These are phyloP conservation scores for Xerocomus brunneocitrinus DNA, from an alignment of 768 basidiomycete genomes.

Conservation along the genomic window DNA sequence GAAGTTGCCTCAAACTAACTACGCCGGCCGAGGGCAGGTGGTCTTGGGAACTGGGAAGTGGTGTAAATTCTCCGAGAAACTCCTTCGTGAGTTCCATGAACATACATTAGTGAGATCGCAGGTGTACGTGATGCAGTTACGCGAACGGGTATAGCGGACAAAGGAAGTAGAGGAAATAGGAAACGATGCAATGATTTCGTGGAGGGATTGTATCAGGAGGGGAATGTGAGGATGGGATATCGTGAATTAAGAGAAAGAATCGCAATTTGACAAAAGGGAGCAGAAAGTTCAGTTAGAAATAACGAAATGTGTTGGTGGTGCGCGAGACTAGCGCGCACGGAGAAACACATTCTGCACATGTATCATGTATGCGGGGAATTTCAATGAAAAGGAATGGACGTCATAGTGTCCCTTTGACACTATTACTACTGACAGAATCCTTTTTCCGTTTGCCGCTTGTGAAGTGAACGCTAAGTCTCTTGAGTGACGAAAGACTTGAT, in stretches of 20 bases:
- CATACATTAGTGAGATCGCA: slow-evolving; percentile 31
- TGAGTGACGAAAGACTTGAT: slow-evolving; percentile 51
- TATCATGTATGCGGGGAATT: slow-evolving; percentile 11
- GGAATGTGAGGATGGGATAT: slow-evolving; percentile 14
- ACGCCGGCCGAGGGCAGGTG: neutral
- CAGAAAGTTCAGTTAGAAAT: slow-evolving; percentile 5
- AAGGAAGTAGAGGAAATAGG: neutral
- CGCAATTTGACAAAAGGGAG: slow-evolving; percentile 9
- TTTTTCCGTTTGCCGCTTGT: slow-evolving; percentile 47
- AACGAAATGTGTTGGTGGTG: slow-evolving; percentile 7
- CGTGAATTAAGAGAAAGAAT: slow-evolving; percentile 8
- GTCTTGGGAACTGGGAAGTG: neutral
- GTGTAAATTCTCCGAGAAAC: slow-evolving; percentile 15
- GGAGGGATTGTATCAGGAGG: slow-evolving; percentile 14
- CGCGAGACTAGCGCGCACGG: slow-evolving; percentile 16
- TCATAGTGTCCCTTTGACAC: slow-evolving; percentile 38
- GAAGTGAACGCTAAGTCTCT: slow-evolving; percentile 44
- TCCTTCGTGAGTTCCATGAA: slow-evolving; percentile 6
- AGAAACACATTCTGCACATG: slow-evolving; percentile 19
- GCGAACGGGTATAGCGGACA: slow-evolving; percentile 29
- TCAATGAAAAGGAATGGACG: slow-evolving; percentile 9
- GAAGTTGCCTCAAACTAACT: neutral
- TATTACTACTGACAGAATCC: slow-evolving; percentile 45
- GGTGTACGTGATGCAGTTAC: slow-evolving; percentile 27
- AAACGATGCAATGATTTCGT: slow-evolving; percentile 15